Percentiles rank a stretch among this genome's conserved stretches.
Conservation (phyloP, 768 basidiomycete species). For the Pleurotus tuoliensis region DNA sequence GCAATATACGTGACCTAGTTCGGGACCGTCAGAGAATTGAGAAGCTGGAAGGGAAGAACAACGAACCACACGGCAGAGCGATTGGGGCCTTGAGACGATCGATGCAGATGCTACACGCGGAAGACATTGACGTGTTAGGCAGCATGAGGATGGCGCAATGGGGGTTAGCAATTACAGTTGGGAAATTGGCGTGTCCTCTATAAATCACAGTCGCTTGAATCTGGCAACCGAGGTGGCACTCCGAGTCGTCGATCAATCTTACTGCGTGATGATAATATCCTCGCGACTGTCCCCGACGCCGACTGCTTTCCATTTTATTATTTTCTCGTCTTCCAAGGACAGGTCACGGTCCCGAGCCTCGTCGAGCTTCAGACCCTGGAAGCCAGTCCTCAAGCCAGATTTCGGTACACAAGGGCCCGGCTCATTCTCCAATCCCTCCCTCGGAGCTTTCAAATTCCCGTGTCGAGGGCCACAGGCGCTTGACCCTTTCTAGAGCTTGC, state of each 20-base stretch:
- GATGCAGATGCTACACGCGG: conserved; percentile 59
- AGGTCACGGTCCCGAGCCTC: too few species aligned
- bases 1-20: conserved; percentile 65
- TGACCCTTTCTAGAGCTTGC: background rate
- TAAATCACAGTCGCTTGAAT: conserved; percentile 2
- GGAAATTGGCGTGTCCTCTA: background rate
- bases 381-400: too few species aligned
- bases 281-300: too few species aligned
- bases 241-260: too few species aligned
- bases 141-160: background rate
- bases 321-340: too few species aligned
- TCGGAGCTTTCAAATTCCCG: background rate
- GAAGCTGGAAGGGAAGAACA: background rate
- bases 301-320: too few species aligned
- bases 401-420: too few species aligned
- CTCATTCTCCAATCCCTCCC: background rate
- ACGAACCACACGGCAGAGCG: conserved; percentile 61
- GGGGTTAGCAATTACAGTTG: background rate
- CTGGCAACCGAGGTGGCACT: conserved; percentile 3
- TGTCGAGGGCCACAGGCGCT: background rate
- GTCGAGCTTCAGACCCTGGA: too few species aligned
- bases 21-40: background rate
- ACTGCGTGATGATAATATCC: too few species aligned
- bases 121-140: conserved; percentile 1
- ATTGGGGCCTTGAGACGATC: conserved; percentile 52